phyloP scores from a whole-genome alignment of 106 monocot genomes.

The Ottelia alismoides region DNA sequence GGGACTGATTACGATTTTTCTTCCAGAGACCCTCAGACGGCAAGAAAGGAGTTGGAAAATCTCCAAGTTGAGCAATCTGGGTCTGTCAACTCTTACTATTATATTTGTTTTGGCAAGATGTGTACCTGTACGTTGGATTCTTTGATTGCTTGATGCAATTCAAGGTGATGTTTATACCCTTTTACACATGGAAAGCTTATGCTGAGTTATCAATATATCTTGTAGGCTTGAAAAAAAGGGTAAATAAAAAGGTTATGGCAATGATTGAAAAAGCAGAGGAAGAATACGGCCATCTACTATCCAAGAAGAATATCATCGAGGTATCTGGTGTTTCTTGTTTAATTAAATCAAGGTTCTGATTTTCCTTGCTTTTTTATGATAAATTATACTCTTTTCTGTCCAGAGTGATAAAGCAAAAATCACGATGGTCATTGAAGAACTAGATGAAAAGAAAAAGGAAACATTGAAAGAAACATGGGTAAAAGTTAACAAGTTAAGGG shows the following conservation, averaged over 20 bases:
- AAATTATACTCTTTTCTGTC: neutral
- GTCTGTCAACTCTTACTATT: slow-evolving; percentile 16
- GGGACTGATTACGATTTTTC: slow-evolving; percentile 95
- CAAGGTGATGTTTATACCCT: too few species aligned
- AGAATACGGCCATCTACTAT: slow-evolving; percentile 76
- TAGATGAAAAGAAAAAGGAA: slow-evolving; percentile 99
- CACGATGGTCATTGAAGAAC: slow-evolving; percentile 85
- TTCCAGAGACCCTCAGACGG: slow-evolving; percentile 41
- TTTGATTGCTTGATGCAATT: too few species aligned
- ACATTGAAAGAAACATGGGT: slow-evolving; percentile 87
- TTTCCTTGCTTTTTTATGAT: too few species aligned
- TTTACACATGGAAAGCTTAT: too few species aligned
- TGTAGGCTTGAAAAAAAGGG: slow-evolving; percentile 86
- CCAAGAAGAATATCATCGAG: slow-evolving; percentile 93
- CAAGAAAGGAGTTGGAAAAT: slow-evolving; percentile 58
- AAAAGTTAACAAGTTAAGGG: slow-evolving; percentile 95
- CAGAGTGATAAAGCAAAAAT: slow-evolving; percentile 98
- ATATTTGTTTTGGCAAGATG: neutral
- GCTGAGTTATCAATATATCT: too few species aligned
- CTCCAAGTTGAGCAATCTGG: slow-evolving; percentile 70
- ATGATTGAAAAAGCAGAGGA: slow-evolving; percentile 99
- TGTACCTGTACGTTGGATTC: too few species aligned
- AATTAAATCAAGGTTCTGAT: too few species aligned
- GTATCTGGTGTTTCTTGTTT: slow-evolving; percentile 21
- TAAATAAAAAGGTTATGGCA: slow-evolving; percentile 97